Conservation (phyloP, 257 asterid species). For the Solanum rostratum region DNA sequence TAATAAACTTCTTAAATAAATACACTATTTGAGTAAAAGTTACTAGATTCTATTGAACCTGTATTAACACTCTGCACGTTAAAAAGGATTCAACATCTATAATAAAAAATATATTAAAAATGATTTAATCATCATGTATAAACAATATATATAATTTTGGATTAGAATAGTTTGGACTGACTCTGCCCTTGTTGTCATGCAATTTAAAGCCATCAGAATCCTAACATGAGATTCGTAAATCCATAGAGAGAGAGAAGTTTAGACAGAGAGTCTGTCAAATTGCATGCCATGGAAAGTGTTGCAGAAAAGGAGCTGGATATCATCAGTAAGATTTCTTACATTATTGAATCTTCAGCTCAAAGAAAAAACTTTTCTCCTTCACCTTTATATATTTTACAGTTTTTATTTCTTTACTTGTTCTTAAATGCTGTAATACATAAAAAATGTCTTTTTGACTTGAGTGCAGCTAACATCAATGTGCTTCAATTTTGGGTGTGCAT, state of each 20-base stretch:
- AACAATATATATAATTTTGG: background rate
- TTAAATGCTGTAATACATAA: too few relatives aligned
- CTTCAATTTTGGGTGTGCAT: too few relatives aligned
- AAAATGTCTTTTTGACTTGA: too few relatives aligned
- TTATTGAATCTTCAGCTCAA: background rate
- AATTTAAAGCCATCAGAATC: background rate
- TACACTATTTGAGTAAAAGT: too few relatives aligned
- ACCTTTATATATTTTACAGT: too few relatives aligned
- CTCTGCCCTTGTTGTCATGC: background rate
- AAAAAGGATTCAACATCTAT: background rate
- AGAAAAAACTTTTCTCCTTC: too few relatives aligned
- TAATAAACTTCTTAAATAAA: too few relatives aligned
- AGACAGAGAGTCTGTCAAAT: background rate
- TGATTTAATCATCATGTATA: background rate
- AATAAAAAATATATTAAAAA: too few relatives aligned
- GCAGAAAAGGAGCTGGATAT: background rate
- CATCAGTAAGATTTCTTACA: background rate
- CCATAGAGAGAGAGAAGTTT: background rate
- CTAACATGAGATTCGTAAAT: background rate
- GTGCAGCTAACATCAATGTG: too few relatives aligned
- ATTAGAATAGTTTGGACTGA: too few relatives aligned
- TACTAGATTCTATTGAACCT: background rate
- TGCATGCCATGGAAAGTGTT: background rate
- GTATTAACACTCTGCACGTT: too few relatives aligned
- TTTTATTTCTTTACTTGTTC: too few relatives aligned